phyloP scores from a whole-genome alignment of 2,329 filamentous ascomycete species.

The Fusarium udum region DNA sequence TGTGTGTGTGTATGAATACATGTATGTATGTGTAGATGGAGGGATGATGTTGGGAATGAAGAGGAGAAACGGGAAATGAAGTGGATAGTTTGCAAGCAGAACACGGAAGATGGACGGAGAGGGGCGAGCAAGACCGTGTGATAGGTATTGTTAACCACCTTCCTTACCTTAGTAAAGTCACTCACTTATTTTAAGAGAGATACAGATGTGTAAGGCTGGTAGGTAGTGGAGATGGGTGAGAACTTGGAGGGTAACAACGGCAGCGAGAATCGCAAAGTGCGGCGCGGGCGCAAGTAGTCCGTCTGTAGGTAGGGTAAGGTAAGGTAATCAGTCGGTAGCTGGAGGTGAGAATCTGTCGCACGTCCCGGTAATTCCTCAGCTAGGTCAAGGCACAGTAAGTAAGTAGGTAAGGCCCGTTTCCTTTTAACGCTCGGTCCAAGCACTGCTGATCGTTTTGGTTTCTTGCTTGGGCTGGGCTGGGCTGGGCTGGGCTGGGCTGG shows the following conservation, averaged over 20 bases:
- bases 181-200: constrained; percentile 5
- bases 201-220: constrained; percentile 3
- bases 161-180: neutral
- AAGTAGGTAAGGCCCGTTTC: neutral
- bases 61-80: constrained; percentile 27
- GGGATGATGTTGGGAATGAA: constrained; percentile 31
- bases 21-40: constrained; percentile 3
- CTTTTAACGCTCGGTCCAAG: constrained; percentile 13
- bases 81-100: constrained; percentile 16
- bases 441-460: constrained; percentile 27
- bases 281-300: constrained; percentile 7
- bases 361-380: constrained; percentile 6
- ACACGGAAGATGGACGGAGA: neutral
- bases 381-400: neutral
- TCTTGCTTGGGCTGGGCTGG: constrained; percentile 6
- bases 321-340: neutral
- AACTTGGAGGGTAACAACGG: constrained; percentile 32
- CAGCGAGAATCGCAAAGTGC: constrained; percentile 16
- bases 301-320: neutral
- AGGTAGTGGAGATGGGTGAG: constrained; percentile 5
- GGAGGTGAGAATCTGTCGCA: neutral
- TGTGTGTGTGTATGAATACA: constrained; percentile 7
- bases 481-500: neutral
- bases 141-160: neutral
- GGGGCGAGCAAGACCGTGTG: neutral